Base-by-base conservation (phyloP, 2,329 filamentous ascomycete species). In the Fusarium sublunatum region DNA sequence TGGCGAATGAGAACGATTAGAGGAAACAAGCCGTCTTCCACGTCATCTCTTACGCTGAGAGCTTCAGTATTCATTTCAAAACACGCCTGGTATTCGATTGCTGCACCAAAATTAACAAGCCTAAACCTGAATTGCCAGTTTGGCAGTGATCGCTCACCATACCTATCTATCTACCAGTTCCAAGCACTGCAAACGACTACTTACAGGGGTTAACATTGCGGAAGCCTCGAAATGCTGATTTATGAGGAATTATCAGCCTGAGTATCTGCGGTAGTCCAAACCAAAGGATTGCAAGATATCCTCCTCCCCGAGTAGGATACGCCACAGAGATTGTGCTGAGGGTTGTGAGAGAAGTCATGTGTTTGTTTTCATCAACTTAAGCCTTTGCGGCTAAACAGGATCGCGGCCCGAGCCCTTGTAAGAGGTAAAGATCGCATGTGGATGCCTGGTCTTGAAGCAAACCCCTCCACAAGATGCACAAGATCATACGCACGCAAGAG, bases 351-450 rank as follows among this genome's bases (percentile, higher is more conserved):
- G 58, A 45, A 48, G 53, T 65, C 58, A 63, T 62, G 62, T 34
- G 62, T 58, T 39, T 36, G 38, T 50, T 53, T 41, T 34, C 22
- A 24, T 48, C 45, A 47, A 58, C 41, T 59, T 44, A 42, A 65
- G 47, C 58, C 58, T 45, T 41, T 31, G 55, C 53, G 62, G 62
- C 58, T 65, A 65, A 65, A 65, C 35, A 65, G 58, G 61, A 42
- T 52, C 26, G 26, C 57, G 62, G 62, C 53, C 61, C 62, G 62
- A 39, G 40, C 24, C 60, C 46, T 65, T 31, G 26, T 39, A 46
- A 19, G 51, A 48, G 59, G 58, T 24, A 46, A 42, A 47, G 61
- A 65, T 65, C 48, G 43, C 35, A 47, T 52, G 52, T 52, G 45
- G 58, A 62, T 65, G 61, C 53, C 39, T 63, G 59, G 48, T 53